Evolutionary conservation across 2,329 filamentous ascomycete species (phyloP), one percentile per base, ranked within the genome.

Genomic region (Metarhizium brunneum): DNA sequence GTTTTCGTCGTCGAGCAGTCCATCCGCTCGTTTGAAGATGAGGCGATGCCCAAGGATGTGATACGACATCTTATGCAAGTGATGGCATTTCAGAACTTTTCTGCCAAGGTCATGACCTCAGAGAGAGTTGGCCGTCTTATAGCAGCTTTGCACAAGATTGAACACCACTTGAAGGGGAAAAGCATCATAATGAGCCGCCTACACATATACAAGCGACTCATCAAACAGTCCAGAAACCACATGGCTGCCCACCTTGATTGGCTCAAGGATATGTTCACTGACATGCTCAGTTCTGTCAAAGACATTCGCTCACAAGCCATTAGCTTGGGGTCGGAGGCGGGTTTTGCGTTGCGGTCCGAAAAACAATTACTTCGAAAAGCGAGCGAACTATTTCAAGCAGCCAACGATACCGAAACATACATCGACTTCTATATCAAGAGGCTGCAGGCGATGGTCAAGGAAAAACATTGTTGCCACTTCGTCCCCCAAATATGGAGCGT

Each of bases 401-500:
- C 59, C 4, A 63, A 68, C 38, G 66, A 68, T 29, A 83, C 84
- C 20, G 80, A 81, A 50, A 84, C 76, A 18, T 89, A 91, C 63
- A 83, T 86, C 42, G 81, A 86, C 10, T 86, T 85, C 63, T 85
- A 92, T 61, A 81, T 82, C 45, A 76, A 81, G 20, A 81, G 83
- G 36, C 75, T 97, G 54, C 80, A 80, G 55, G 75, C 77, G 11
- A 89, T 94, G 84, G 77, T 86, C 30, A 80, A 84, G 59, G 77
- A 80, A 51, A 84, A 78, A 59, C 80, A 71, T 49, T 58, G 60
- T 11, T 57, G 66, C 29, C 69, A 77, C 0, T 77, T 83, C 43
- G 91, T 95, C 0, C 92, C 94, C 6, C 88, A 91, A 61, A 89
- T 97, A 25, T 97, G 92, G 92, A 87, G 88, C 57, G 82, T 90